Conservation (phyloP, 202 grass and related monocot genomes). For the Carex arenaria region DNA sequence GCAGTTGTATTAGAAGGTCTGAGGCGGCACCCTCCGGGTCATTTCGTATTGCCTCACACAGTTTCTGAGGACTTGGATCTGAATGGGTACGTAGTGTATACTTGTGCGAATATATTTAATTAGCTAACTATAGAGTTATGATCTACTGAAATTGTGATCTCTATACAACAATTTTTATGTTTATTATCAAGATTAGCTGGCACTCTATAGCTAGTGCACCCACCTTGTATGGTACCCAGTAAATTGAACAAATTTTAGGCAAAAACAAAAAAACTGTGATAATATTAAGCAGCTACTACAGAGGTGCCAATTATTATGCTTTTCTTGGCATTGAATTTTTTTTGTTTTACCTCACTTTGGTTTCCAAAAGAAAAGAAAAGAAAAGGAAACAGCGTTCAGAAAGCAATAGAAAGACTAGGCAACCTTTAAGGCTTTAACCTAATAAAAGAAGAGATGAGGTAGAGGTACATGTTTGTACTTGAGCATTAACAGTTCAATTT, state of each 20-base stretch:
- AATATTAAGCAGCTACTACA: not conserved
- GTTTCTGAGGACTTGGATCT: slow-evolving; percentile 46
- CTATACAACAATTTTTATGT: not conserved
- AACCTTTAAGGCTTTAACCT: not conserved
- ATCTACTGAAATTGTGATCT: not conserved
- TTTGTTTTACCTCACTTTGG: not conserved
- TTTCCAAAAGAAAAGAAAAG: not conserved
- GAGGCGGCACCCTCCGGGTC: slow-evolving; percentile 66
- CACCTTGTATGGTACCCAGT: not conserved
- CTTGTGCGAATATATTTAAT: not conserved
- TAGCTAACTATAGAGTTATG: not conserved
- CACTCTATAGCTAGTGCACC: not conserved
- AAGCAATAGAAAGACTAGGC: not conserved
- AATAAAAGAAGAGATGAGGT: not conserved
- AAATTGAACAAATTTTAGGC: not conserved
- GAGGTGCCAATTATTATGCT: not conserved
- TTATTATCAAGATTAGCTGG: not conserved
- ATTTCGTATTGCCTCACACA: slow-evolving; percentile 66
- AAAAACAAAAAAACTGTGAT: not conserved
- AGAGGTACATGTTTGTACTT: not conserved
- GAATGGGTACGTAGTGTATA: slow-evolving; percentile 23
- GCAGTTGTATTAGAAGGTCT: slow-evolving; percentile 70
- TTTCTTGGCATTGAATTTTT: not conserved
- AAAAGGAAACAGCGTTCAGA: not conserved
- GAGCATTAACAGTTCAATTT: not conserved